Conservation (phyloP, 2,329 filamentous ascomycete genomes). For the Xylariaceae sp. region DNA sequence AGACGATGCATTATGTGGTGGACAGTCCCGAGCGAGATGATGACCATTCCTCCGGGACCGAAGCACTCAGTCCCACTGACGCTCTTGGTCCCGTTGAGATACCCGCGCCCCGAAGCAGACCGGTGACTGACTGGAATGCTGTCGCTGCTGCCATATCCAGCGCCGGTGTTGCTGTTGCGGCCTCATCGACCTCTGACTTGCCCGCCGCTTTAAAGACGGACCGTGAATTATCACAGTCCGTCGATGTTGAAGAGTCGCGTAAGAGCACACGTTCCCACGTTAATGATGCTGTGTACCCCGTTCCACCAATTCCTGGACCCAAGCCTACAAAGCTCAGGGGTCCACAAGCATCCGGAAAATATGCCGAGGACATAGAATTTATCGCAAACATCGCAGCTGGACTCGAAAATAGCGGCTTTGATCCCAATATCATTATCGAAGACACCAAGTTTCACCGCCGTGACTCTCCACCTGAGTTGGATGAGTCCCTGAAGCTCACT, state of each 20-base stretch:
- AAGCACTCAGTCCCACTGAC: constrained; percentile 10
- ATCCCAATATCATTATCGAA: constrained; percentile 64
- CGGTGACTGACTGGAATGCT: constrained; percentile 40
- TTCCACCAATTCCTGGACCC: constrained; percentile 51
- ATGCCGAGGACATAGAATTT: constrained; percentile 63
- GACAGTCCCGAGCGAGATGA: constrained; percentile 49
- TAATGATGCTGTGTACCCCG: constrained; percentile 39
- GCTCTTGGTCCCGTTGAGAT: constrained; percentile 27
- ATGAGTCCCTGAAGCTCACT: constrained; percentile 42
- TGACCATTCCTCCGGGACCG: constrained; percentile 29
- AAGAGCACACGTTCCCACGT: constrained; percentile 33
- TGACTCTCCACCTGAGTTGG: constrained; percentile 57
- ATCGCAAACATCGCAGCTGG: constrained; percentile 65
- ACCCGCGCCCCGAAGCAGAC: constrained; percentile 9
- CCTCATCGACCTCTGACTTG: constrained; percentile 22
- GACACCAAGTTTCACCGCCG: constrained; percentile 59
- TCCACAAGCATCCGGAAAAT: constrained; percentile 58
- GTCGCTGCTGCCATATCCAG: constrained; percentile 47
- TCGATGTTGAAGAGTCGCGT: constrained; percentile 12
- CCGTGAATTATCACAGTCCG: constrained; percentile 20
- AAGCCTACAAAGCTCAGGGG: constrained; percentile 47
- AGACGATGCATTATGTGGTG: constrained; percentile 59
- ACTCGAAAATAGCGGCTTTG: constrained; percentile 63
- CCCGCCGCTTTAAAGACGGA: constrained; percentile 13
- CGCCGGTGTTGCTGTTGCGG: constrained; percentile 35